These are phyloP conservation scores for Aurinia saxatilis DNA, from an alignment of 345 rosid genomes.

Conservation along the genomic window DNA sequence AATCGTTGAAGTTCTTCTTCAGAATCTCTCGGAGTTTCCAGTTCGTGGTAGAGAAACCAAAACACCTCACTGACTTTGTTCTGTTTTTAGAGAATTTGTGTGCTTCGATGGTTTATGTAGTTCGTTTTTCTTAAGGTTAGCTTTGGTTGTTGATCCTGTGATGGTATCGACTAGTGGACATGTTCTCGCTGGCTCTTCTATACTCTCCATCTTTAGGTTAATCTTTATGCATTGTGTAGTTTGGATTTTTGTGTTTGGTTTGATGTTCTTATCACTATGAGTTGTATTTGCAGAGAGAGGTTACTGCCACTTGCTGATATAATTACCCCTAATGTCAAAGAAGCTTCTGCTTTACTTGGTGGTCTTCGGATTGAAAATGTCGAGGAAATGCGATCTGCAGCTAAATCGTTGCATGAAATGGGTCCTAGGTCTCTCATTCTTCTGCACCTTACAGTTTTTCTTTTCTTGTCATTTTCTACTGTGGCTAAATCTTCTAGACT, in stretches of 20 bases:
- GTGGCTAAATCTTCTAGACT: background rate
- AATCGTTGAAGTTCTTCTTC: constrained; percentile 54
- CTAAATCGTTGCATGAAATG: constrained; percentile 55
- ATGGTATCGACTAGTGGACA: constrained; percentile 98
- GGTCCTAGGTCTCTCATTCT: constrained; percentile 59
- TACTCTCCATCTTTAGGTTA: constrained; percentile 58
- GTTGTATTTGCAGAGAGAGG: constrained; percentile 52
- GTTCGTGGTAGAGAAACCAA: constrained; percentile 45
- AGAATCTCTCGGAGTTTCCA: constrained; percentile 48
- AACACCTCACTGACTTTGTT: background rate
- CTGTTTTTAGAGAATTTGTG: background rate
- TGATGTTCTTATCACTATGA: background rate
- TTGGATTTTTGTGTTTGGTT: background rate
- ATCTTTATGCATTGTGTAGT: constrained; percentile 11
- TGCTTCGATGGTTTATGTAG: background rate
- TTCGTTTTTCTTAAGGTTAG: constrained; percentile 47
- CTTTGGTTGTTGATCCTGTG: constrained; percentile 96
- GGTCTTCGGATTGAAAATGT: constrained; percentile 51
- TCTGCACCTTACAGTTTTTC: background rate
- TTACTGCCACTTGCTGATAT: constrained; percentile 82
- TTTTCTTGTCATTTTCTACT: too few species aligned
- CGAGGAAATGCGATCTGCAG: constrained; percentile 74
- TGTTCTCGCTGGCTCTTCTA: constrained; percentile 69
- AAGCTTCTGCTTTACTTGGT: constrained; percentile 83
- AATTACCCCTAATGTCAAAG: constrained; percentile 85